Conservation (phyloP, 139 green algal species). For the Chlamydomonas sp. region DNA sequence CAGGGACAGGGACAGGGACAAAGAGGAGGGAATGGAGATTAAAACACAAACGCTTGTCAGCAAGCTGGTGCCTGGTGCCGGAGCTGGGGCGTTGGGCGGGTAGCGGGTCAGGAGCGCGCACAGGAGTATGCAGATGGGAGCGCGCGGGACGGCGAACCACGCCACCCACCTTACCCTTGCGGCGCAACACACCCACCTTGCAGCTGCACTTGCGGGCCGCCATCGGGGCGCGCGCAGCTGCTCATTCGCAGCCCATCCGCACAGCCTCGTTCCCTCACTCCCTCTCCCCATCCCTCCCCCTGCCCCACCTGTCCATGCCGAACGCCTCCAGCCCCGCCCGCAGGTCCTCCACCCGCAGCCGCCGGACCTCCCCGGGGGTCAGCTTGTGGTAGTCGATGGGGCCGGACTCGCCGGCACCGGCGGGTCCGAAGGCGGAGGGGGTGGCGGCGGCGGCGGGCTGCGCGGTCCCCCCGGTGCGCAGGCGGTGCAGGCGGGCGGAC, state of each 20-base stretch:
- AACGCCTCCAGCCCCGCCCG: conserved; percentile 6
- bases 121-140: not conserved
- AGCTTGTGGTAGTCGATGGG: conserved; percentile 6
- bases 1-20: too few relatives aligned
- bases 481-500: not conserved
- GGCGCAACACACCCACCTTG: too few relatives aligned
- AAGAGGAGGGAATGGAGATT: too few relatives aligned
- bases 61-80: conserved; percentile 51
- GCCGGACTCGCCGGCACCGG: not conserved
- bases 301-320: conserved; percentile 18
- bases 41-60: not conserved
- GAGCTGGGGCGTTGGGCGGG: not conserved
- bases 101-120: not conserved
- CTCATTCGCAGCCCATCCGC: too few relatives aligned
- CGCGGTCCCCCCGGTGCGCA: not conserved
- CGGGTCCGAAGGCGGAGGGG: not conserved
- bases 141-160: not conserved
- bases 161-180: too few relatives aligned
- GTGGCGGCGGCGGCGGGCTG: not conserved
- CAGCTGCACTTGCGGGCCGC: too few relatives aligned
- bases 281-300: not conserved
- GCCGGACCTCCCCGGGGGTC: not conserved
- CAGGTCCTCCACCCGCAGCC: conserved; percentile 37
- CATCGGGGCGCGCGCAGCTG: too few relatives aligned
- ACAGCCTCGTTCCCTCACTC: not conserved